Conservation (phyloP, 1,139 yeast species). For the Meyerozyma carpophila region DNA sequence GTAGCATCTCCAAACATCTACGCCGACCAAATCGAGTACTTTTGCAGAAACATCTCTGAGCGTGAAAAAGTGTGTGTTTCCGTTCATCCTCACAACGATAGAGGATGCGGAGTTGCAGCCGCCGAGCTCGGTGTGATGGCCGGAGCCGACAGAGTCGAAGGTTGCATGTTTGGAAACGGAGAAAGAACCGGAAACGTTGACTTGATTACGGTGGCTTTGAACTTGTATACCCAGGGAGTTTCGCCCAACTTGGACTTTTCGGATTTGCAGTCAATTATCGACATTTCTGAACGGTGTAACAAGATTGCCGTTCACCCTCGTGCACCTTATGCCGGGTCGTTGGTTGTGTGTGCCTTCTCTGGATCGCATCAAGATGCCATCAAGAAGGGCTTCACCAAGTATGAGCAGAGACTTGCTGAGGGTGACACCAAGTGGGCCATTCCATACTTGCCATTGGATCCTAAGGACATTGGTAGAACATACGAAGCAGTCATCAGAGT, state of each 20-base stretch:
- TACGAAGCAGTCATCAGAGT: conserved; percentile 50
- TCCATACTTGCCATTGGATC: conserved; percentile 47
- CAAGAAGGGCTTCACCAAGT: conserved; percentile 38
- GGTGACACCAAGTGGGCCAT: conserved; percentile 32
- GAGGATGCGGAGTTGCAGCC: conserved; percentile 50
- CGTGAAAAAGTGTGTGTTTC: conserved; percentile 43
- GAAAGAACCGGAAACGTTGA: conserved; percentile 50
- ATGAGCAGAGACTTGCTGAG: conserved; percentile 19
- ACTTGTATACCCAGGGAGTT: conserved; percentile 43
- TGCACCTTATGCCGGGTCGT: conserved; percentile 46
- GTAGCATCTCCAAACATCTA: conserved; percentile 45
- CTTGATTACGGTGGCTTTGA: conserved; percentile 43
- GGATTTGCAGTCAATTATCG: conserved; percentile 35
- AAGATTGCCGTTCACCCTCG: conserved; percentile 44
- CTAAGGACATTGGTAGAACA: conserved; percentile 44
- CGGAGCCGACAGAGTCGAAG: conserved; percentile 48
- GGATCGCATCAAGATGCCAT: conserved; percentile 50
- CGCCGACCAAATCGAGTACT: conserved; percentile 48
- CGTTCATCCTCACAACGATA: conserved; percentile 45
- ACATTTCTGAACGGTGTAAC: conserved; percentile 41
- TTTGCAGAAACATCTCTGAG: conserved; percentile 35
- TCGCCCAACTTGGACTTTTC: conserved; percentile 42
- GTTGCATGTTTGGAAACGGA: conserved; percentile 46
- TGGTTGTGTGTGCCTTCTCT: conserved; percentile 45
- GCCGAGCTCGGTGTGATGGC: conserved; percentile 45